Evolutionary conservation across 169 alveolate genomes (phyloP).

Genomic region (Plasmodium falciparum): DNA sequence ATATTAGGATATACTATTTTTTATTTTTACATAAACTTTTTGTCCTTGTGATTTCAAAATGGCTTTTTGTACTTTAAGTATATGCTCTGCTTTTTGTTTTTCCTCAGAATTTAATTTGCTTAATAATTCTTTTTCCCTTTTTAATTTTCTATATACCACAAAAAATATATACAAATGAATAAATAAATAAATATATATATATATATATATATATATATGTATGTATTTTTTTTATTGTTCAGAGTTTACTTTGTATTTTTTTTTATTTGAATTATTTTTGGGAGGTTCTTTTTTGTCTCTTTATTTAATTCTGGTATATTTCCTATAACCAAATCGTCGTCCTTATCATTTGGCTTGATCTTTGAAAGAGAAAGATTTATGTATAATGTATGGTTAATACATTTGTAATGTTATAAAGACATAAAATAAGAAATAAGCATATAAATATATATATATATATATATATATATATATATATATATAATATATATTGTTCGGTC

Average conservation of each 20-base stretch:
- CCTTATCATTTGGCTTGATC: constrained; percentile 14
- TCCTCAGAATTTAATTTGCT: constrained; percentile 22
- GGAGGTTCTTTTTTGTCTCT: constrained; percentile 2
- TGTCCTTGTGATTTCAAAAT: constrained; percentile 53
- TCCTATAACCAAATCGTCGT: constrained; percentile 53
- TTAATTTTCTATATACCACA: constrained; percentile 8
- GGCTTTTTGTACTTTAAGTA: constrained; percentile 36
- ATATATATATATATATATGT: no score
- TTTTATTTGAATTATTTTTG: constrained; percentile 32
- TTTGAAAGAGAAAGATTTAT: constrained; percentile 8
- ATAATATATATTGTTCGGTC: no score
- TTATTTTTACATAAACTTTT: constrained; percentile 45
- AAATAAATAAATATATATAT: no score
- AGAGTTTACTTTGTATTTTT: constrained; percentile 23
- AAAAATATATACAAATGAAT: no score
- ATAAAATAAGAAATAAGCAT: constrained; percentile 1
- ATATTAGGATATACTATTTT: background rate
- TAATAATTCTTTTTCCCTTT: constrained; percentile 38
- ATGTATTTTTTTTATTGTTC: background rate
- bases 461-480: background rate
- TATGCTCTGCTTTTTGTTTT: constrained; percentile 40
- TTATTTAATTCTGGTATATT: constrained; percentile 32
- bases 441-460: background rate
- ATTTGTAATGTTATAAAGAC: background rate
- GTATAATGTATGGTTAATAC: background rate